Evolutionary conservation across 2,329 filamentous ascomycete genomes (phyloP), one percentile per base, ranked within the genome.

Genomic region (Emergomyces orientalis): DNA sequence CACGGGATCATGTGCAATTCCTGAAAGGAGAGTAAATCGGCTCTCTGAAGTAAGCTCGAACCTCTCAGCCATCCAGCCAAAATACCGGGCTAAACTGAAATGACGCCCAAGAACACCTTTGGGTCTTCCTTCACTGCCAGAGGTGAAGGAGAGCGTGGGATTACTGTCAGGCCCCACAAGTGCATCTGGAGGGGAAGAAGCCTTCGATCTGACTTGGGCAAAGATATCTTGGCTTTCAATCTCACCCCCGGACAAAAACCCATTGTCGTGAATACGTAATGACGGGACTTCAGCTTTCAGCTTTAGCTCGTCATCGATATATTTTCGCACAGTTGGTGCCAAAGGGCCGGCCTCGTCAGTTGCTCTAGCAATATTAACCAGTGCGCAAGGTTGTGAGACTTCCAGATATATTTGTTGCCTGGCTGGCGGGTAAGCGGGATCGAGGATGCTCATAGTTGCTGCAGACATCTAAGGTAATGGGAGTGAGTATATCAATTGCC

Each of bases 71-170:
- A 97, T 97, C 92, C 91, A 97, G 25, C 87, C 86, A 72, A 93
- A 95, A 78, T 96, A 97, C 69, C 88, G 87, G 1, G 91, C 84
- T 65, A 97, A 79, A 59, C 86, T 89, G 77, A 88, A 97, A 76
- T 97, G 93, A 17, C 93, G 84, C 0, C 93, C 92, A 62, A 86
- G 82, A 14, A 97, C 93, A 68, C 91, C 91, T 79, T 96, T 96
- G 41, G 91, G 91, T 67, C 84, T 81, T 55, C 89, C 90, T 77
- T 95, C 90, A 0, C 76, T 78, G 14, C 91, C 91, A 7, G 81
- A 85, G 0, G 89, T 91, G 72, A 90, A 91, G 34, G 80, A 84
- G 1, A 96, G 79, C 0, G 88, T 96, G 1, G 88, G 88, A 7
- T 82, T 88, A 19, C 88, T 90, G 74, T 97, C 93, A 0, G 93